Evolutionary conservation across 2,329 filamentous ascomycete genomes (phyloP).

Genomic region (Hypoxylon sp.): DNA sequence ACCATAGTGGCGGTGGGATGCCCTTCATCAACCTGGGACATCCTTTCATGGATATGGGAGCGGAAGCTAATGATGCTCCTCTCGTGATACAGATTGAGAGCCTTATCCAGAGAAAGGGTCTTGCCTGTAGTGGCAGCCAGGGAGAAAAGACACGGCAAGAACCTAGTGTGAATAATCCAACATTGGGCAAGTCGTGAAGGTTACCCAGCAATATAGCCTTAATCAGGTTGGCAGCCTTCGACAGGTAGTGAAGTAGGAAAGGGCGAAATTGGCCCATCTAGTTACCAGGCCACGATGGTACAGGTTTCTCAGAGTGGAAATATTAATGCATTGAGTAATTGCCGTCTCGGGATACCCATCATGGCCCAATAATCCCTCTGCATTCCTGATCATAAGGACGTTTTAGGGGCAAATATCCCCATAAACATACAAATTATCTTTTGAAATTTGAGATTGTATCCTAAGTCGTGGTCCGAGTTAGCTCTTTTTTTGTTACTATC

Average conservation of each 20-base stretch:
- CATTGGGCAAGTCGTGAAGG: background rate
- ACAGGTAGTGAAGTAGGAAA: background rate
- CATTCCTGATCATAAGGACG: background rate
- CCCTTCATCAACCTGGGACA: background rate
- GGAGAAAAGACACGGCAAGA: background rate
- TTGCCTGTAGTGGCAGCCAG: background rate
- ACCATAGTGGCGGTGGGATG: background rate
- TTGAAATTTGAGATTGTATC: too few relatives aligned
- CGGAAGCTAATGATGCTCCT: background rate
- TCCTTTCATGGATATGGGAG: background rate
- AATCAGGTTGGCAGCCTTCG: background rate
- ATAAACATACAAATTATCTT: too few relatives aligned
- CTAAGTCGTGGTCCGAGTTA: background rate
- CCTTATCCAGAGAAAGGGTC: background rate
- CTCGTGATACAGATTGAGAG: background rate
- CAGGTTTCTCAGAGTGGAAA: background rate
- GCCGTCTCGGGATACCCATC: background rate
- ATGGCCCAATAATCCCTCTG: background rate
- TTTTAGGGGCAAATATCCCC: too few relatives aligned
- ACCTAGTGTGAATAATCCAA: background rate
- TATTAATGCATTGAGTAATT: background rate
- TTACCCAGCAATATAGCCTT: background rate
- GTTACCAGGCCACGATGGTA: too few relatives aligned
- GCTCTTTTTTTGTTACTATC: background rate
- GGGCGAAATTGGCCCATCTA: too few relatives aligned